These are phyloP conservation scores for Pythium brassicae DNA, from an alignment of 352 stramenopile genomes.

Conservation along the genomic window DNA sequence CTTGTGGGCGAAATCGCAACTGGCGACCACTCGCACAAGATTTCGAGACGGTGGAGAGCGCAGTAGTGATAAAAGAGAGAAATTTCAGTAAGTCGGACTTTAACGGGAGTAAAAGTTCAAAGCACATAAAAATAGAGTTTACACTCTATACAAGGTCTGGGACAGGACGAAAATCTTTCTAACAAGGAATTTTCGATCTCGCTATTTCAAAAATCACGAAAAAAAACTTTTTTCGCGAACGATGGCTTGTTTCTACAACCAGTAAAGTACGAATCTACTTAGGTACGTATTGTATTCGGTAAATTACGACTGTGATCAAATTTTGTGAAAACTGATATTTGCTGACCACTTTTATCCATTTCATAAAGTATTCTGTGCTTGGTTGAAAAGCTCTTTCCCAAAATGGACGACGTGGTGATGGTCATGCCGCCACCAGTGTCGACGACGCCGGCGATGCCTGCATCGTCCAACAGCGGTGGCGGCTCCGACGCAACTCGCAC, in stretches of 20 bases:
- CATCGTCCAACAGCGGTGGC: background rate
- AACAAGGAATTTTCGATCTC: background rate
- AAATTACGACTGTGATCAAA: no score
- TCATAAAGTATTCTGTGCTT: background rate
- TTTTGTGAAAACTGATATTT: no score
- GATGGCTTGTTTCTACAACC: no score
- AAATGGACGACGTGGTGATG: no score
- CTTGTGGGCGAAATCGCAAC: constrained; percentile 20
- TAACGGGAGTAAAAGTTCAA: background rate
- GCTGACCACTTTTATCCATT: no score
- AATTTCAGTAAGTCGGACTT: no score
- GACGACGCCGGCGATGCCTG: background rate
- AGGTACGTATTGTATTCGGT: no score
- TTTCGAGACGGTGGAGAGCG: background rate
- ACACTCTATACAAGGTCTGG: background rate
- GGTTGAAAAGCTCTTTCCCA: background rate
- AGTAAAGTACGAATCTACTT: no score
- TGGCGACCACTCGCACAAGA: constrained; percentile 5
- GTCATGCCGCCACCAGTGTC: no score
- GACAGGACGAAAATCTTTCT: background rate
- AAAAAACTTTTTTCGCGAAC: background rate
- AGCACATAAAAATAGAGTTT: background rate
- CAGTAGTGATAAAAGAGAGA: no score
- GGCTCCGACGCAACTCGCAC: constrained; percentile 25
- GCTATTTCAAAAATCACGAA: background rate